Evolutionary conservation across 192 early-diverging fungal species (phyloP).

Genomic region (Backusella circina): DNA sequence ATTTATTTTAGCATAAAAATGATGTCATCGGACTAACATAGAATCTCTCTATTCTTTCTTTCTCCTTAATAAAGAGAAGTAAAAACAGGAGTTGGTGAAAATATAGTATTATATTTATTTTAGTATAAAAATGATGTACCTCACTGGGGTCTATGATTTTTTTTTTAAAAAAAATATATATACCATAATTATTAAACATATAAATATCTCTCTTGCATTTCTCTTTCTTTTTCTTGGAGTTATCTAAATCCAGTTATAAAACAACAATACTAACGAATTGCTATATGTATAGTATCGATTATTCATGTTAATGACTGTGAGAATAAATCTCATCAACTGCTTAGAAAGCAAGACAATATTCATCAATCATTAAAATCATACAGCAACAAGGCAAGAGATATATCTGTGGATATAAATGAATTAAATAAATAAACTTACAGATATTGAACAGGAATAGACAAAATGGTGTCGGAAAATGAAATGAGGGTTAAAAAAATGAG

Average conservation of each 20-base stretch:
- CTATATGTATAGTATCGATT: background rate
- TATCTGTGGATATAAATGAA: background rate
- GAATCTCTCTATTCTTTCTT: too few relatives aligned
- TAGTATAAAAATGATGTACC: background rate
- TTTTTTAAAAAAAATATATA: background rate
- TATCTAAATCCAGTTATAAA: background rate
- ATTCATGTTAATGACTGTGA: background rate
- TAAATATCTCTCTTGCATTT: background rate
- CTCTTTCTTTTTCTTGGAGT: background rate
- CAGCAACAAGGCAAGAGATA: background rate
- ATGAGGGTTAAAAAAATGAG: too few relatives aligned
- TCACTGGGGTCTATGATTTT: background rate
- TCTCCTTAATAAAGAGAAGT: too few relatives aligned
- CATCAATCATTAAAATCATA: background rate
- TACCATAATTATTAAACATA: background rate
- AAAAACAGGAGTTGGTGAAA: background rate
- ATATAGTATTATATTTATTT: background rate
- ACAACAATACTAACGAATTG: background rate
- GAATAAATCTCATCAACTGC: background rate
- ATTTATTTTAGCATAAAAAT: too few relatives aligned
- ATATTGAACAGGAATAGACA: background rate
- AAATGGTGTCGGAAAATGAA: too few relatives aligned
- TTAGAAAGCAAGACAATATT: background rate
- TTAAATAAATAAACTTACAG: background rate
- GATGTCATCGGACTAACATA: too few relatives aligned